A percentile compares a stretch with the other conserved stretches of the same genome.
Conservation (phyloP, 352 stramenopile species). For the Phytophthora pistaciae region DNA sequence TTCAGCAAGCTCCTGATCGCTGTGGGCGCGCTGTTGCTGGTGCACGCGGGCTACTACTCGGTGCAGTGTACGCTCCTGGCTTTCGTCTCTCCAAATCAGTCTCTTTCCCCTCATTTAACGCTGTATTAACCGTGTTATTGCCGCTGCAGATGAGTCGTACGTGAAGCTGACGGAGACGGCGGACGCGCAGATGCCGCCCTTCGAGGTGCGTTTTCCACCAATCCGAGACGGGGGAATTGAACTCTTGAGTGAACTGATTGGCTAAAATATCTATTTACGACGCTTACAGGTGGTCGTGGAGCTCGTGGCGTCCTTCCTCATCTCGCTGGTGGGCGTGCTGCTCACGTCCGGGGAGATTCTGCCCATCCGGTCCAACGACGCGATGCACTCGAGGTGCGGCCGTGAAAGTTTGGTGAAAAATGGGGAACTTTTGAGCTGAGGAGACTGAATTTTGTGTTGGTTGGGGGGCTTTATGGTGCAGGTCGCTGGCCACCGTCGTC, state of each 20-base stretch:
- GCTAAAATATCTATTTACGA: slow-evolving; percentile 9
- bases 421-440: neutral
- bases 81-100: neutral
- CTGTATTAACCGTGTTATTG: slow-evolving; percentile 3
- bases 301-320: slow-evolving; percentile 71
- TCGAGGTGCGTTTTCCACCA: slow-evolving; percentile 50
- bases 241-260: slow-evolving; percentile 1
- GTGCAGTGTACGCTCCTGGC: slow-evolving; percentile 67
- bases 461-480: slow-evolving; percentile 22
- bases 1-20: slow-evolving; percentile 80
- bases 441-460: slow-evolving; percentile 14
- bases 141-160: slow-evolving; percentile 76
- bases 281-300: slow-evolving; percentile 69
- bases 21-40: slow-evolving; percentile 67
- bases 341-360: slow-evolving; percentile 75
- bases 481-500: slow-evolving; percentile 71
- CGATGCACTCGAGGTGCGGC: slow-evolving; percentile 68
- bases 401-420: slow-evolving; percentile 3
- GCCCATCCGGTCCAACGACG: slow-evolving; percentile 76
- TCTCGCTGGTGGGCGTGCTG: slow-evolving; percentile 76
- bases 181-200: slow-evolving; percentile 71
- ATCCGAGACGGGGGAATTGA: neutral
- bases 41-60: slow-evolving; percentile 86
- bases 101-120: slow-evolving; percentile 5
- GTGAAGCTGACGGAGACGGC: slow-evolving; percentile 77